A percentile compares a stretch with the other conserved stretches of the same genome.
Evolutionary conservation across 805 yeast genomes (phyloP).

Genomic region (Ogataea minuta): DNA sequence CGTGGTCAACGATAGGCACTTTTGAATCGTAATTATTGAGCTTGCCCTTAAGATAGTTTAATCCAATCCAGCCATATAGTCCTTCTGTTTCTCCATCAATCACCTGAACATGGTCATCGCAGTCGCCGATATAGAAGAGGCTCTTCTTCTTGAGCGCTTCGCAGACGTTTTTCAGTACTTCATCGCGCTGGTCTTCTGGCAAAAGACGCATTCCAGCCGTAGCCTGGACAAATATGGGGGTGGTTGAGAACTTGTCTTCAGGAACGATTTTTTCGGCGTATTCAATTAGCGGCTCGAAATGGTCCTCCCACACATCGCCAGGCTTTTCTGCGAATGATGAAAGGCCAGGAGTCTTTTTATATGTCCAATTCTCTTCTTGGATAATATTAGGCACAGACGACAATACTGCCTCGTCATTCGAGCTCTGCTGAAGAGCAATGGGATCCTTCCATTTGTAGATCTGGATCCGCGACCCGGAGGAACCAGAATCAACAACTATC

Average conservation of each 20-base stretch:
- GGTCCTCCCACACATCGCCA: conserved; percentile 63
- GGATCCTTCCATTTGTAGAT: conserved; percentile 78
- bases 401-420: conserved; percentile 35
- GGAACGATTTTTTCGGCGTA: conserved; percentile 77
- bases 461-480: conserved; percentile 89
- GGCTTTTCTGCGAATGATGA: conserved; percentile 61
- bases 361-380: conserved; percentile 66
- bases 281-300: conserved; percentile 60
- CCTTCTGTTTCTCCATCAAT: conserved; percentile 97
- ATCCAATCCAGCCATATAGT: conserved; percentile 90
- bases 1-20: conserved; percentile 25
- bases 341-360: conserved; percentile 79
- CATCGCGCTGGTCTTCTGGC: conserved; percentile 49
- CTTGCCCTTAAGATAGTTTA: conserved; percentile 77
- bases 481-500: conserved; percentile 91
- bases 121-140: conserved; percentile 54
- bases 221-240: conserved; percentile 89
- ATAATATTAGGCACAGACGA: conserved; percentile 66
- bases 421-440: conserved; percentile 28
- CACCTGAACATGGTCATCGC: conserved; percentile 72
- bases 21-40: conserved; percentile 45
- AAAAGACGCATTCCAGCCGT: conserved; percentile 96
- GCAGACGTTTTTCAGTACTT: conserved; percentile 63
- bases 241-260: conserved; percentile 48
- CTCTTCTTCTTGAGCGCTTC: conserved; percentile 49